Evolutionary conservation across 2,329 filamentous ascomycete species (phyloP).

Genomic region (Nannizziopsis barbatae): DNA sequence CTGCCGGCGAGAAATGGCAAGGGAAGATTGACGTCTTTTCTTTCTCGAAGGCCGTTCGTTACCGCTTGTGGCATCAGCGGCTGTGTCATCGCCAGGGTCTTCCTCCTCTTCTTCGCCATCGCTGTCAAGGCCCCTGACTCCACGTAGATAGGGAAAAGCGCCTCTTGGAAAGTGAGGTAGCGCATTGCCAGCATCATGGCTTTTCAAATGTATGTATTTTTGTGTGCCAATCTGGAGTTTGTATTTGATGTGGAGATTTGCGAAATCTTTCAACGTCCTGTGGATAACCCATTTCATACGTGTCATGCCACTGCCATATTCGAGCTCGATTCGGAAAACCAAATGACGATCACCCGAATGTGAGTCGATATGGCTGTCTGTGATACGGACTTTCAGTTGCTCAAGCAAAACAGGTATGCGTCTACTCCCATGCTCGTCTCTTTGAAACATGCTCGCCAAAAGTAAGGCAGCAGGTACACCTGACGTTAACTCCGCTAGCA

Average conservation of each 20-base stretch:
- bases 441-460: conserved; percentile 92
- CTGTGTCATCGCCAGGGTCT: conserved; percentile 37
- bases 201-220: conserved; percentile 61
- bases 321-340: conserved; percentile 80
- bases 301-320: conserved; percentile 90
- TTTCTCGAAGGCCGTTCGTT: conserved; percentile 47
- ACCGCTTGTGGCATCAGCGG: conserved; percentile 58
- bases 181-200: conserved; percentile 59
- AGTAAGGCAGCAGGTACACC: conserved; percentile 89
- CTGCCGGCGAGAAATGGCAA: conserved; percentile 45
- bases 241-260: conserved; percentile 87
- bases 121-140: conserved; percentile 66
- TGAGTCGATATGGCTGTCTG: conserved; percentile 61
- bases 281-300: conserved; percentile 95
- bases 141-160: conserved; percentile 79
- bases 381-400: conserved; percentile 80
- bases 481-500: conserved; percentile 88
- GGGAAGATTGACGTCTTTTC: conserved; percentile 45
- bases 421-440: conserved; percentile 91
- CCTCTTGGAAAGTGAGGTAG: conserved; percentile 83
- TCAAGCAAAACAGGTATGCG: conserved; percentile 90
- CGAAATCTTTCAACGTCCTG: conserved; percentile 76
- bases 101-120: conserved; percentile 62
- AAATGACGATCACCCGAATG: conserved; percentile 57
- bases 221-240: conserved; percentile 76